Evolutionary conservation across 257 asterid genomes (phyloP).

Genomic region (Nyctanthes arbortristis): DNA sequence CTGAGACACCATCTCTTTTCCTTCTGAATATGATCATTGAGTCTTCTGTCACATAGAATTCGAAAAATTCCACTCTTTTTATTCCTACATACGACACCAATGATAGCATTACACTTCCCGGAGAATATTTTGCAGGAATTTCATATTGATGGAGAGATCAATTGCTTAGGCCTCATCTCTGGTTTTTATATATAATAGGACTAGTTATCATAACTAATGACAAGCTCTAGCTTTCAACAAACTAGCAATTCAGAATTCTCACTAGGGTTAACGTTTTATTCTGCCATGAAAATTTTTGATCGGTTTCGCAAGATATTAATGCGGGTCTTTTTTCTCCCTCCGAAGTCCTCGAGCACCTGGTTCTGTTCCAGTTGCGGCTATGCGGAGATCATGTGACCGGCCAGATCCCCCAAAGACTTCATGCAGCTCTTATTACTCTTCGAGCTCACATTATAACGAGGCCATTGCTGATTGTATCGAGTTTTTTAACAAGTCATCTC

Average conservation of each 20-base stretch:
- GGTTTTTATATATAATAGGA: neutral
- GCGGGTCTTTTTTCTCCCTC: conserved; percentile 49
- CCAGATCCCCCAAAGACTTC: conserved; percentile 72
- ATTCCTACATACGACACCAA: conserved; percentile 49
- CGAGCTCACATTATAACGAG: conserved; percentile 61
- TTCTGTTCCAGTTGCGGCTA: conserved; percentile 25
- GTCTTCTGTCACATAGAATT: conserved; percentile 20
- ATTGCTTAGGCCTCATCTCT: conserved; percentile 1
- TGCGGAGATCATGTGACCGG: conserved; percentile 56
- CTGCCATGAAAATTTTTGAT: conserved; percentile 53
- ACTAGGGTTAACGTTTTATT: conserved; percentile 24
- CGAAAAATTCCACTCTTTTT: conserved; percentile 32
- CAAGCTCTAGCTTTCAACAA: conserved; percentile 8
- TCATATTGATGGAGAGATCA: neutral
- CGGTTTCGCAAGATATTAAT: conserved; percentile 59
- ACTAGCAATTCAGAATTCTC: conserved; percentile 1
- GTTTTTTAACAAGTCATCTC: conserved; percentile 65
- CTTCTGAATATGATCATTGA: conserved; percentile 29
- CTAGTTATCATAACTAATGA: neutral
- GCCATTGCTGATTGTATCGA: conserved; percentile 82
- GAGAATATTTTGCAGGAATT: conserved; percentile 27
- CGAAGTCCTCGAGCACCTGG: conserved; percentile 23
- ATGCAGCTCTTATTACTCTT: conserved; percentile 59
- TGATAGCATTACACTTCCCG: conserved; percentile 62
- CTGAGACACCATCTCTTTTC: conserved; percentile 34